Evolutionary conservation across 129 eudicot species (phyloP).

Genomic region (Heracleum sosnowskyi): DNA sequence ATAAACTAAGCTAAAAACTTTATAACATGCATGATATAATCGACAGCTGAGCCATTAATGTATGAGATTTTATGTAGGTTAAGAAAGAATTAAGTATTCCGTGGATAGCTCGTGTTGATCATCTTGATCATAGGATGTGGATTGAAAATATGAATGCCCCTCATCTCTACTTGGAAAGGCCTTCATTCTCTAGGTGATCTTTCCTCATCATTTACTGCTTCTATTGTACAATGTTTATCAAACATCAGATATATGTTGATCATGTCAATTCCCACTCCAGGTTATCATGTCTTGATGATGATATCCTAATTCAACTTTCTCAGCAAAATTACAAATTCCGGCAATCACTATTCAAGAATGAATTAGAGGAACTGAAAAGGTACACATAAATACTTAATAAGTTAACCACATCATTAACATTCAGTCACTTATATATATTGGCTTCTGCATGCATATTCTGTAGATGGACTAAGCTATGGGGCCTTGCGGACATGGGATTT

Average conservation of each 20-base stretch:
- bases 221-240: background rate
- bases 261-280: background rate
- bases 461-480: conserved; percentile 62
- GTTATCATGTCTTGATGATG: conserved; percentile 38
- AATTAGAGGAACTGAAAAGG: conserved; percentile 52
- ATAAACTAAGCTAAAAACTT: background rate
- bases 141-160: conserved; percentile 39
- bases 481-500: conserved; percentile 63
- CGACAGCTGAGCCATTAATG: background rate
- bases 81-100: conserved; percentile 43
- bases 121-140: conserved; percentile 57
- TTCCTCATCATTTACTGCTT: background rate
- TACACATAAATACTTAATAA: background rate
- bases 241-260: background rate
- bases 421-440: background rate
- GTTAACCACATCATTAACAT: background rate
- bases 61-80: conserved; percentile 24
- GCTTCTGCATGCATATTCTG: background rate
- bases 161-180: conserved; percentile 38
- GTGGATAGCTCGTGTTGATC: conserved; percentile 66
- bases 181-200: conserved; percentile 33
- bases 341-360: conserved; percentile 37
- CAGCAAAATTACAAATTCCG: conserved; percentile 32
- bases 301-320: conserved; percentile 45
- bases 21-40: background rate